Evolutionary conservation across 441 rosid species (phyloP), one percentile per base, ranked within the genome.

Genomic region (Adansonia rubrostipa): DNA sequence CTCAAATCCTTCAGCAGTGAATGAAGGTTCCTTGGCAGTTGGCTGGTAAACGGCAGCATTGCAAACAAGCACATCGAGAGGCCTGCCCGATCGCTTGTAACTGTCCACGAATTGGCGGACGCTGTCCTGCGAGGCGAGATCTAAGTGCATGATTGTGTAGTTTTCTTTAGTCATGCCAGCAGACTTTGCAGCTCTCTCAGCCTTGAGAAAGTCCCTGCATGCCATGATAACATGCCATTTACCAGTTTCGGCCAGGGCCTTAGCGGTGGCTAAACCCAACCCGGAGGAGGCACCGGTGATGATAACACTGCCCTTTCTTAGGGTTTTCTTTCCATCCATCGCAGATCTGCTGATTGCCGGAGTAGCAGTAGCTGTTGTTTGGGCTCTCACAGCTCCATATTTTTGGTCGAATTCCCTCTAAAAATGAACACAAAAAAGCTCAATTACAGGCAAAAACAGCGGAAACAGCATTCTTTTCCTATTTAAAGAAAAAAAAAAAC

Each of bases 151-250:
- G 20, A 93, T 90, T 2, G 94, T 91, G 86, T 95, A 91, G 85
- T 87, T 89, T 60, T 95, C 99, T 76, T 91, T 93, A 1, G 88
- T 63, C 76, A 95, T 92, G 64, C 95, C 97, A 1, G 87, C 87
- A 0, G 97, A 86, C 76, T 84, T 92, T 0, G 98, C 99, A 0
- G 98, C 99, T 77, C 80, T 92, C 83, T 93, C 95, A 3, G 92
- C 76, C 87, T 90, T 92, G 33, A 89, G 92, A 82, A 89, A 91
- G 84, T 86, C 97, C 80, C 98, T 86, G 86, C 99, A 96, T 78
- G 99, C 99, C 99, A 96, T 93, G 74, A 93, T 90, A 51, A 94
- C 82, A 63, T 94, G 89, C 98, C 99, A 93, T 83, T 96, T 96
- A 36, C 98, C 98, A n/a, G 93, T 86, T 77, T 96, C 98, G 2